These are phyloP conservation scores for Coriaria nepalensis DNA, from an alignment of 306 rosid species.

Conservation along the genomic window DNA sequence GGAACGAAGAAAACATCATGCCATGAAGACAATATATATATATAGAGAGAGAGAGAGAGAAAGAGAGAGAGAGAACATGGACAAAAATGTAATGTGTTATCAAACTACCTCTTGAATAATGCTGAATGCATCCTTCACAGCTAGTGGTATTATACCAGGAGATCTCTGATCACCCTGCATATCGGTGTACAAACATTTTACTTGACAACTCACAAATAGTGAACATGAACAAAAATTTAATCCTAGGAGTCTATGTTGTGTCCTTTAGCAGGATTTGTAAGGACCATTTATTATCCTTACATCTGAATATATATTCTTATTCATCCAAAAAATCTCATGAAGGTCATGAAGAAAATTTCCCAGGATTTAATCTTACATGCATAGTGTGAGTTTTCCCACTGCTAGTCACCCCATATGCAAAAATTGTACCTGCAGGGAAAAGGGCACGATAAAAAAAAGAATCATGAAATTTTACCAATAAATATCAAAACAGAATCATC, in stretches of 20 bases:
- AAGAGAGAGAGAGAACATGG: constrained; percentile 1
- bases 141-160: constrained; percentile 95
- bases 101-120: constrained; percentile 89
- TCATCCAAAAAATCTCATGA: not conserved
- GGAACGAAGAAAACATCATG: constrained; percentile 21
- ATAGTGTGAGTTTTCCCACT: constrained; percentile 99
- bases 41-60: constrained; percentile 1
- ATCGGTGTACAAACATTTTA: constrained; percentile 16
- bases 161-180: constrained; percentile 97
- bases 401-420: constrained; percentile 98
- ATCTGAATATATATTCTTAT: not conserved
- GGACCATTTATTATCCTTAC: not conserved
- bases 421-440: constrained; percentile 66
- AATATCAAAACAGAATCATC: too few relatives aligned
- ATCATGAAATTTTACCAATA: constrained; percentile 7
- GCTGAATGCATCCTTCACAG: constrained; percentile 97
- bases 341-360: constrained; percentile 10
- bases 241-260: not conserved
- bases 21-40: constrained; percentile 15
- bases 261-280: not conserved
- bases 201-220: constrained; percentile 9
- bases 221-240: not conserved
- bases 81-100: too few relatives aligned
- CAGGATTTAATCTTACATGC: constrained; percentile 56
- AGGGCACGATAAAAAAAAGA: constrained; percentile 13